These are phyloP conservation scores for Sclerotinia sclerotiorum DNA, from an alignment of 2,329 filamentous ascomycete genomes.

Conservation along the genomic window DNA sequence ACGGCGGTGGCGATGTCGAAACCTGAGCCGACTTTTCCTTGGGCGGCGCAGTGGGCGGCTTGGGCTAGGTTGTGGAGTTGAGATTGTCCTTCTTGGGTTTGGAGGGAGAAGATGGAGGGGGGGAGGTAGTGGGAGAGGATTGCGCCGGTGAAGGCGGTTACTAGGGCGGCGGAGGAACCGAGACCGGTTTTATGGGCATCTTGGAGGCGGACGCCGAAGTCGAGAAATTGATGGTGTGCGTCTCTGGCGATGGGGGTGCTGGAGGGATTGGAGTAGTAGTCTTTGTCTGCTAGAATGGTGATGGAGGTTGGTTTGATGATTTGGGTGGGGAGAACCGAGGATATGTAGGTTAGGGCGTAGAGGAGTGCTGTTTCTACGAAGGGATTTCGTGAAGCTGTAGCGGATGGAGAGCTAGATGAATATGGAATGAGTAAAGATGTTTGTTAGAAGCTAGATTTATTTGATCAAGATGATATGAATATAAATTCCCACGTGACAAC, in stretches of 20 bases:
- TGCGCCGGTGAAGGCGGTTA: constrained; percentile 80
- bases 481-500: constrained; percentile 18
- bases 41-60: constrained; percentile 89
- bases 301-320: constrained; percentile 68
- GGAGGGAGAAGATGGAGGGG: constrained; percentile 54
- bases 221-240: constrained; percentile 60
- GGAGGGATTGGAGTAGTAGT: constrained; percentile 84
- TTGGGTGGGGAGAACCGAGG: constrained; percentile 42
- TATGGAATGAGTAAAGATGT: constrained; percentile 8
- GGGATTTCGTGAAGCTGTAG: constrained; percentile 58
- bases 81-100: constrained; percentile 52
- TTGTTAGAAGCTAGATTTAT: background rate
- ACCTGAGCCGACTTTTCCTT: constrained; percentile 93
- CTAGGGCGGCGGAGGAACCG: constrained; percentile 89
- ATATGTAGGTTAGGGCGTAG: constrained; percentile 84
- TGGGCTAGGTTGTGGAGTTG: constrained; percentile 91
- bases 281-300: constrained; percentile 89
- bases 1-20: constrained; percentile 95
- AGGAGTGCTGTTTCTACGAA: constrained; percentile 91
- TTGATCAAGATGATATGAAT: background rate
- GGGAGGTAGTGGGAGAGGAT: constrained; percentile 75
- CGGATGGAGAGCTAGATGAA: constrained; percentile 23
- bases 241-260: constrained; percentile 40
- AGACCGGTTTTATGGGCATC: constrained; percentile 93
- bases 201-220: constrained; percentile 72